Evolutionary conservation across 1,284 basidiomycete species (phyloP), one percentile per base, ranked within the genome.

Genomic region (Agaricales sp.): DNA sequence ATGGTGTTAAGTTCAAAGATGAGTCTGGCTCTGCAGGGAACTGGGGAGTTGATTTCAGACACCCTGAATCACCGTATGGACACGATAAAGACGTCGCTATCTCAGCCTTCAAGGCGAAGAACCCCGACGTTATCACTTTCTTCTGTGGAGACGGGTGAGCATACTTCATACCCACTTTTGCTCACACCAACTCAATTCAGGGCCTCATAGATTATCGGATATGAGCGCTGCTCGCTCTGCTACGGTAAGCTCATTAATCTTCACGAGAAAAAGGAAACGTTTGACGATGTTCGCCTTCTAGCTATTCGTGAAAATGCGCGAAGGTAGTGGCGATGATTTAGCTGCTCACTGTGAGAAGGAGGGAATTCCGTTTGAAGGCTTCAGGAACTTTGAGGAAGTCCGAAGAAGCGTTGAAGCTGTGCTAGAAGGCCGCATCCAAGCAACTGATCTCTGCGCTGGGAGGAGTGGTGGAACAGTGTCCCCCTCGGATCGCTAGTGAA

Each of bases 1-100:
- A 97, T 67, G 83, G 91, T 55, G 89, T 88, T 37, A 69, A 73
- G 16, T 66, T 83, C 50, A 70, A 76, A 21, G 63, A 73, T 14
- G 77, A 85, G 26, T 6, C 14, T 30, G 26, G 26, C 26, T 30
- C 26, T 14, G 26, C 26, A 55, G 86, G 84, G 11, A 78, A 72
- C 51, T 97, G 92, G 92, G 75, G 79, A 51, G 88, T 96, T 60
- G 75, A 85, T 59, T 96, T 82, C 66, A 78, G 92, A 30, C 92
- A 96, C 65, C 92, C 92, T 6, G 26, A 30, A 6, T 30, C 26
- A 30, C 26, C 26, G 14, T 30, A 6, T 14, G 26, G 26, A 6
- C 26, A 30, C 26, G 26, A 30, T 14, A 30, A 30, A 30, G 26
- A 30, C 14, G 14, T 30, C 14, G 26, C 26, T 14, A 30, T 30